Evolutionary conservation across 2,329 filamentous ascomycete genomes (phyloP), one percentile per base, ranked within the genome.

Genomic region (Talaromyces albobiverticillius): DNA sequence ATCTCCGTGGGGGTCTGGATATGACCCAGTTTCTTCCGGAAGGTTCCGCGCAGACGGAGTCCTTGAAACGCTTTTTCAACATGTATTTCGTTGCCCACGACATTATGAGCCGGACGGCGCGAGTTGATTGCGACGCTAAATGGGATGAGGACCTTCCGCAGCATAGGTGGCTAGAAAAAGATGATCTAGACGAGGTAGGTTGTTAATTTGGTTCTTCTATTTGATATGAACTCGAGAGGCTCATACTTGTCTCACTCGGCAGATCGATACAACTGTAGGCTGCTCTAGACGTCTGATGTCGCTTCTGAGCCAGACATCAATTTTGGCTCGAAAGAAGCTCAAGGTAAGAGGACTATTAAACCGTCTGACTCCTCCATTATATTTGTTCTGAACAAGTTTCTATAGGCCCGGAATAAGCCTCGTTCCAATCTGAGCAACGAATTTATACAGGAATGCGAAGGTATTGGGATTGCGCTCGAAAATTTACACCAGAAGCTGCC

Each of bases 41-140:
- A 16, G 23, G 59, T 9, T 20, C 46, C 16, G 57, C 57, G 10
- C 56, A 63, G 46, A 57, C 46, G 10, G 51, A 58, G 9, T 62
- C 59, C 20, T 56, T 55, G 41, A 55, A 55, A 32, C 46, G 53
- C 1, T 55, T 55, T 25, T 55, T 55, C 42, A 51, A 51, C 14
- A 55, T 68, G 60, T 70, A 70, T 54, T 69, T 70, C 54, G 64
- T 68, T 2, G 65, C 65, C 6, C 67, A 70, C 51, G 65, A 67
- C 45, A 65, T 69, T 23, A 69, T 70, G 67, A 65, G 61, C 10
- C 59, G 60, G 3, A 63, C 58, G n/a, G 62, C 57, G 2, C 56
- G 55, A 2, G 22, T 46, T 11, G 40, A 55, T 7, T 55, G 46
- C 18, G 46, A 40, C 10, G 55, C 54, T 26, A 20, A 53, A 31